Percentiles rank a stretch among this genome's conserved stretches.
Evolutionary conservation across 2,329 filamentous ascomycete species (phyloP).

Genomic region (Xylariaceae sp.): DNA sequence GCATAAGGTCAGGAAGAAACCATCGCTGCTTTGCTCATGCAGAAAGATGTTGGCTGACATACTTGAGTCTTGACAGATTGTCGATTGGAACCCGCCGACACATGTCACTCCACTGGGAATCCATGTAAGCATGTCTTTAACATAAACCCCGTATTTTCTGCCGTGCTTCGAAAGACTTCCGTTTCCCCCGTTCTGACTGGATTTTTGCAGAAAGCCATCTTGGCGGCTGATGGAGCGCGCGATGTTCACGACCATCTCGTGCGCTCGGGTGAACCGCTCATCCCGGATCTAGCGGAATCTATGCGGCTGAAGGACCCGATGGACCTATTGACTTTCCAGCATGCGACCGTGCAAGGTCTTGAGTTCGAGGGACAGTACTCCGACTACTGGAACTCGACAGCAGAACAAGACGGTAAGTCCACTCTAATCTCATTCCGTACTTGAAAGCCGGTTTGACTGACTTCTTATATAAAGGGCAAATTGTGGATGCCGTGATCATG

Average conservation of each 20-base stretch:
- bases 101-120: conserved; percentile 40
- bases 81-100: conserved; percentile 55
- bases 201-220: conserved; percentile 26
- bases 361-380: conserved; percentile 53
- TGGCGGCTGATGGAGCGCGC: conserved; percentile 33
- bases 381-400: conserved; percentile 60
- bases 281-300: conserved; percentile 34
- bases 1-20: conserved; percentile 42
- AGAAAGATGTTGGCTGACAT: not conserved
- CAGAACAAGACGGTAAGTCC: conserved; percentile 41
- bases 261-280: conserved; percentile 49
- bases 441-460: not conserved
- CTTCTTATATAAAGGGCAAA: conserved; percentile 33
- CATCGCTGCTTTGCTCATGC: not conserved
- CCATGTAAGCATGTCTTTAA: conserved; percentile 31
- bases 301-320: conserved; percentile 13
- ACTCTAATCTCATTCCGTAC: conserved; percentile 9
- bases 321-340: conserved; percentile 34
- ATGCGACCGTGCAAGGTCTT: conserved; percentile 24
- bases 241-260: conserved; percentile 36
- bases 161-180: not conserved
- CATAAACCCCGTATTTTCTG: not conserved
- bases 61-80: conserved; percentile 18
- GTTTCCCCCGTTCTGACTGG: not conserved
- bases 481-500: conserved; percentile 53